Base-by-base conservation (phyloP, 805 yeast species). In the Ogataea pini region DNA sequence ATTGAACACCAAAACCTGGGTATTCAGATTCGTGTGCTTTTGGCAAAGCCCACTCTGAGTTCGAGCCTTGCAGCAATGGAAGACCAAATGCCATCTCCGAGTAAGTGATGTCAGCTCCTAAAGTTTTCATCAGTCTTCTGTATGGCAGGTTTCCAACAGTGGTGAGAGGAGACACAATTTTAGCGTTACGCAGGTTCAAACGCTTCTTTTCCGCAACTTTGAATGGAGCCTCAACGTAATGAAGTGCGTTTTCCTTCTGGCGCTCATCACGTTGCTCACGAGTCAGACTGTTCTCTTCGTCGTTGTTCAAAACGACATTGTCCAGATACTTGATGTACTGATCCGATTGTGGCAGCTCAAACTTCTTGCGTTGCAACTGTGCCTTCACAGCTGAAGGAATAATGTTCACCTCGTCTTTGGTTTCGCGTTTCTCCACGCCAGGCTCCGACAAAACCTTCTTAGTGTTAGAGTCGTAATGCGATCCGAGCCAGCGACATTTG, bases 71-170 rank as follows among this genome's bases (percentile, higher is more conserved):
- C 20, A 94, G 71, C 45, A 94, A 71, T 1, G 98, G 97, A 44
- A 88, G 71, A 2, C 87, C 72, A 31, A 94, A 73, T 0, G 98
- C 97, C 99, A 94, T 94, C 70, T 94, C 99, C 33, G 91, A 79
- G 64, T 88, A 94, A 0, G 99, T 94, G 14, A 90, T 78, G 60
- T 94, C 97, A 10, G 96, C 96, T 14, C 97, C 97, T 28, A 89
- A 68, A 1, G 85, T 77, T 60, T 84, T 86, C 97, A 94, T 91
- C 51, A 94, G 75, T 58, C 98, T 78, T 67, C 99, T 85, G 70
- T 81, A 94, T 13, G 99, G 99, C 59, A 94, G 75, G 68, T 94
- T 94, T 18, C 99, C 99, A 5, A 94, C 99, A 0, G 99, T 94
- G 28, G 99, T 95, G 53, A 94, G 76, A 1, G 99, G 99, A 2